Evolutionary conservation across 139 green algal species (phyloP), one percentile per base, ranked within the genome.

Genomic region (Picochlorum sp.): DNA sequence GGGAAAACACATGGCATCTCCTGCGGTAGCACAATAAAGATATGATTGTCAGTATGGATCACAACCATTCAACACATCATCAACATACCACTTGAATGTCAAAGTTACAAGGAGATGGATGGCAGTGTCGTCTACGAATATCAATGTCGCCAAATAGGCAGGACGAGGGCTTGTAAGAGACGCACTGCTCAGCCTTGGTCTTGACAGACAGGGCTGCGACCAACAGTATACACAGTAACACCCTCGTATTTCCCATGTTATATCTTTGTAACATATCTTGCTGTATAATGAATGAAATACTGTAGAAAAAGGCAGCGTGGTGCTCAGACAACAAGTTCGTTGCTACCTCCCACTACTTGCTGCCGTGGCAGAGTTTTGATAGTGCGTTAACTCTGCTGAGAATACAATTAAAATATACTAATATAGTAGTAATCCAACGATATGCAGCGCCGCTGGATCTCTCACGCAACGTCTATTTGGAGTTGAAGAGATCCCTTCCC

Each of bases 151-250:
- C 20, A 50, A 31, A 50, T n/a, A 65, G n/a, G 23, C 58, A 65
- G 13, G 58, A 21, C 23, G 16, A n/a, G 20, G 58, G 21, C 7
- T 11, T 65, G 23, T 57, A 65, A 24, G 23, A 50, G 4, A 23
- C 58, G 8, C 58, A 65, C 21, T 62, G 56, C 56, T 50, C 44
- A 58, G 58, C 58, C 20, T 26, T n/a, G 58, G 23, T 23, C 41
- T 45, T 16, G 58, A 8, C 41, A 21, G 31, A 20, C 31, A 45
- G 56, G 16, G 6, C 16, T 20, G n/a, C 14, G 8, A 54, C 18
- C 11, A 54, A 9, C 47, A 54, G 6, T 21, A 54, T 41, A 1
- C 24, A 54, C 47, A 21, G n/a, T 2, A 26, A 54, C 47, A 7
- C 18, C 47, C 47, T 20, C 11, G 47, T 4, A 54, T 13, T 9